These are phyloP conservation scores for Kurtzmaniella fragi DNA, from an alignment of 805 yeast genomes.

Conservation along the genomic window DNA sequence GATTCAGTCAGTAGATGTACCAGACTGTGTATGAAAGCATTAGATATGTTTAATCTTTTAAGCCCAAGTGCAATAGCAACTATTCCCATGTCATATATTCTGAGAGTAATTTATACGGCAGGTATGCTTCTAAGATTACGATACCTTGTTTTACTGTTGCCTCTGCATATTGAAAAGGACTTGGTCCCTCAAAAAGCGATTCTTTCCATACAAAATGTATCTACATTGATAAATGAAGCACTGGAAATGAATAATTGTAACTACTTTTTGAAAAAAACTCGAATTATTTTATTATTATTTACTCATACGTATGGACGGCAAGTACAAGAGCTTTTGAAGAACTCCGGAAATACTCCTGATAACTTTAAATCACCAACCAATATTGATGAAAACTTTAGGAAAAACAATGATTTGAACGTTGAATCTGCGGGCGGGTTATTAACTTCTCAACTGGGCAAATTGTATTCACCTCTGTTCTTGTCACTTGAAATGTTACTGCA, in stretches of 20 bases:
- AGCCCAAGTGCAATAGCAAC: constrained; percentile 44
- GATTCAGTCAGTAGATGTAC: constrained; percentile 48
- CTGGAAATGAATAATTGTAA: constrained; percentile 31
- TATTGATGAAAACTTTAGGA: constrained; percentile 3
- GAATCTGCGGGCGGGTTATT: constrained; percentile 3
- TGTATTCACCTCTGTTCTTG: constrained; percentile 14
- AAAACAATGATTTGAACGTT: constrained; percentile 1
- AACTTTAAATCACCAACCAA: constrained; percentile 11
- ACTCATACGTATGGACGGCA: constrained; percentile 59
- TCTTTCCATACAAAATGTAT: constrained; percentile 23
- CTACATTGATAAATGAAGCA: constrained; percentile 23
- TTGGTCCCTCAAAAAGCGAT: constrained; percentile 45
- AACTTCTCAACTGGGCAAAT: constrained; percentile 6
- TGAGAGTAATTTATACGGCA: constrained; percentile 58
- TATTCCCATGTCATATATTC: constrained; percentile 52
- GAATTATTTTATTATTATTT: constrained; percentile 53
- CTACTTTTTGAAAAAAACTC: constrained; percentile 47
- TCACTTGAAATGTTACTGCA: constrained; percentile 36
- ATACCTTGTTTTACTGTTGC: constrained; percentile 50
- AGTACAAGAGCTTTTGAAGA: constrained; percentile 30
- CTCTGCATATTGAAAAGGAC: constrained; percentile 39
- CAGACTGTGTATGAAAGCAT: constrained; percentile 46
- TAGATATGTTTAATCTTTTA: constrained; percentile 44
- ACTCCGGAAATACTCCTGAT: constrained; percentile 18
- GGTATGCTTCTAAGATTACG: constrained; percentile 59